Base-by-base conservation (phyloP, 768 basidiomycete genomes). In the Tricholoma hemisulphureum region DNA sequence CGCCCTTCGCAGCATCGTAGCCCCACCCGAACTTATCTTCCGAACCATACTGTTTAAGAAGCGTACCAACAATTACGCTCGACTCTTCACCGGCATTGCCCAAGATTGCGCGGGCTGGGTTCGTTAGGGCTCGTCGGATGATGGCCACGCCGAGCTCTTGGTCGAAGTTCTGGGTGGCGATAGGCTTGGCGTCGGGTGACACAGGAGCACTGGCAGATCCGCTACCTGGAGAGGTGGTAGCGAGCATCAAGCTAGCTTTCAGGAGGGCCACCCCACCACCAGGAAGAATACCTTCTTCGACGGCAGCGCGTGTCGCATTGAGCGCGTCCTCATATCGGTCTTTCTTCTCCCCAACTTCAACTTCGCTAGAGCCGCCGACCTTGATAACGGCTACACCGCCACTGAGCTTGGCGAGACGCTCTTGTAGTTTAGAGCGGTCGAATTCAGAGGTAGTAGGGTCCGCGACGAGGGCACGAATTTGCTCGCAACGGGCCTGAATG, bases 291-390 rank as follows among this genome's bases (percentile, higher is more conserved):
- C 96, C 96, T 74, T 99, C 95, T 77, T 98, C 96, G 28, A 98
- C 96, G 45, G 96, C 95, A 23, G 96, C 96, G 37, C 96, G 89
- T 4, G 96, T 98, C n/a, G 95, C 95, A 72, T 97, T 97, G 48
- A 98, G 82, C 1, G 95, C 95, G 69, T 96, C 94, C 64, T 98
- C 95, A 68, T 97, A 98, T 34, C 95, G 83, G 72, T 98, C 96
- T 86, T 98, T 97, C 92, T 98, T 98, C 84, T 98, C 96, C 6
- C 95, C 83, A 59, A 98, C 96, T 76, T 98, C 96, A 52, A 98
- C 96, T 74, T 98, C 96, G 53, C 83, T 86, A 21, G 88, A 78
- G 16, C 96, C 96, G 56, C 96, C 96, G 60, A 98, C 96, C 76
- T 93, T 95, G 83, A 98, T 98, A 75, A 98, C 95, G 14, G 96